Evolutionary conservation across 352 stramenopile genomes (phyloP), one percentile per base, ranked within the genome.

Genomic region (Lagenidium giganteum): DNA sequence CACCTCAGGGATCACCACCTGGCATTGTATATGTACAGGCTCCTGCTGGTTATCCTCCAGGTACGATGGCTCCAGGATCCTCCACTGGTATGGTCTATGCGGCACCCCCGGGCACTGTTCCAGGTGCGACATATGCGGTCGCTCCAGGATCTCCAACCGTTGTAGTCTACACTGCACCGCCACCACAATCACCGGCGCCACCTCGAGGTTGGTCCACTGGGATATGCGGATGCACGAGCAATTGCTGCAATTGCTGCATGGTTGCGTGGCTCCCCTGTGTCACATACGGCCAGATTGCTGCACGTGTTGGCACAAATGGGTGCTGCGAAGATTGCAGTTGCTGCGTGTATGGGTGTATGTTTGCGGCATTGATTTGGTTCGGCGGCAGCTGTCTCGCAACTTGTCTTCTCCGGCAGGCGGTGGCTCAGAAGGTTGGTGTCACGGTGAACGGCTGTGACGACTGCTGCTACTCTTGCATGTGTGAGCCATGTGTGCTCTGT

Each of bases 201-300:
- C n/a, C n/a, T n/a, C n/a, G n/a, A n/a, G 38, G 39, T 6, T 56
- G 47, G 47, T 25, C 13, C 18, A 21, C 47, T 12, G 47, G 47
- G 4, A n/a, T 56, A 21, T 57, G 40, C 23, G 41, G 33, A 27
- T 57, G 49, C 33, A 40, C 40, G 3, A 28, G 38, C 28, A 43
- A 57, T 35, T 45, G 30, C 40, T 47, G 43, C 35, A 57, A 50
- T 25, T 42, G 24, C 17, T 57, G 39, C 31, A 57, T 57, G 49
- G 49, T 43, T 2, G 12, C 24, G 13, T 57, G 43, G 31, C 44
- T 14, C 30, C 33, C 49, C 16, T 57, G 49, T 16, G 43, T 57
- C 7, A 40, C 41, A 4, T 57, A 42, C 25, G 49, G 49, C n/a
- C 49, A 57, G 26, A 39, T 57, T 26, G 21, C 40, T 8, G 22